Evolutionary conservation across 106 monocot genomes (phyloP), one percentile per base, ranked within the genome.

Genomic region (Dioscorea alata): DNA sequence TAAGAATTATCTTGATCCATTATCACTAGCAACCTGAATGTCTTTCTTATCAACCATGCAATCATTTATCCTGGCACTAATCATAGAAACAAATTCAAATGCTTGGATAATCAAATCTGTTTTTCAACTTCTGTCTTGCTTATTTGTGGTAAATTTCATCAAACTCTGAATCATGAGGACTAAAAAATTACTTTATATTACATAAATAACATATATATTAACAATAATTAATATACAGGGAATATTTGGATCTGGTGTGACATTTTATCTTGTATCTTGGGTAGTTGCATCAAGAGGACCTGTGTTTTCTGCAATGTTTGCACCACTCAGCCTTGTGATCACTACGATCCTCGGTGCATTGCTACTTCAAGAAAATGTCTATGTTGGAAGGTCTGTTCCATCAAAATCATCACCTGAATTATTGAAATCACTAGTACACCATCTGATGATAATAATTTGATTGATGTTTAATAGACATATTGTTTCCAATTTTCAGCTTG

Each of bases 261-360:
- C 49, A 13, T 28, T 23, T 14, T 62, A 7, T 20, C 35, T 72
- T 13, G 62, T 84, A 63, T 50, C 88, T 0, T 84, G 88, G 88
- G 71, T 57, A 64, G 73, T 88, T 53, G 60, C 75, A 18, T 56
- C 51, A n/a, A 81, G 78, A 66, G 88, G 84, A 2, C 84, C 88
- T 19, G 66, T 88, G 10, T 88, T 73, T 62, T 78, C 84, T 24
- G 80, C 84, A 18, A 65, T 88, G 75, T 88, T 88, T 35, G 75
- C 61, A 56, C 88, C 88, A 0, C 61, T 72, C 25, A 48, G 31
- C 23, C 34, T 48, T 1, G 71, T 72, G 18, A 72, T 72, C 48
- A 50, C 77, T 10, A 74, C 78, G 28, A 33, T 84, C 54, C 12
- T 76, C 9, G 71, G 80, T 48, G 4, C 50, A n/a, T 8, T 78